Conservation (phyloP, 2,329 filamentous ascomycete species). For the Chaetomium sp. region DNA sequence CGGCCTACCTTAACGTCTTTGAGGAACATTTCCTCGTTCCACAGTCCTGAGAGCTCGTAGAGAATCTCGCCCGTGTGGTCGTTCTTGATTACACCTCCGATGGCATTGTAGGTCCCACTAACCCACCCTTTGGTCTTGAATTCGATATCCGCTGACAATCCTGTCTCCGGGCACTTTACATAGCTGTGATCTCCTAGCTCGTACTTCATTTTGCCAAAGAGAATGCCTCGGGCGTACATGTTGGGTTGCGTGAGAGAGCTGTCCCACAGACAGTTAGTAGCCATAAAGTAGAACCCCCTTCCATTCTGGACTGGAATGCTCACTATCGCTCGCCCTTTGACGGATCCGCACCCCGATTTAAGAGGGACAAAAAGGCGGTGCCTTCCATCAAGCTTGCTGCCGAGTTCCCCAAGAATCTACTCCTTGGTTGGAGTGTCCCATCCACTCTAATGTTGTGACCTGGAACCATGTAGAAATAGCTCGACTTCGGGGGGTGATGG, state of each 20-base stretch:
- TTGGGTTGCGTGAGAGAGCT: constrained; percentile 94
- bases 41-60: constrained; percentile 87
- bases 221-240: constrained; percentile 95
- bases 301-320: constrained; percentile 25
- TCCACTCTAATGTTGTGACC: constrained; percentile 92
- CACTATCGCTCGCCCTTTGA: constrained; percentile 80
- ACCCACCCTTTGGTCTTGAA: constrained; percentile 99
- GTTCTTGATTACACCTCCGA: constrained; percentile 84
- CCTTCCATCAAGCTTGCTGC: constrained; percentile 98
- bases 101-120: constrained; percentile 90
- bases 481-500: constrained; percentile 96
- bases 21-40: constrained; percentile 92
- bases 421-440: constrained; percentile 88
- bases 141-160: constrained; percentile 83
- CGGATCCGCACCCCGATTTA: constrained; percentile 65
- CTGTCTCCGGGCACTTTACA: constrained; percentile 81
- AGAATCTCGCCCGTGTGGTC: constrained; percentile 78
- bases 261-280: constrained; percentile 1
- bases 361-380: constrained; percentile 74
- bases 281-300: no score
- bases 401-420: constrained; percentile 93
- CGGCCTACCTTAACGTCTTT: constrained; percentile 66
- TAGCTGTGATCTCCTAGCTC: constrained; percentile 95
- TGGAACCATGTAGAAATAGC: constrained; percentile 97
- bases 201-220: constrained; percentile 99